Conservation (phyloP, 1,139 yeast genomes). For the Protomyces inundatus region DNA sequence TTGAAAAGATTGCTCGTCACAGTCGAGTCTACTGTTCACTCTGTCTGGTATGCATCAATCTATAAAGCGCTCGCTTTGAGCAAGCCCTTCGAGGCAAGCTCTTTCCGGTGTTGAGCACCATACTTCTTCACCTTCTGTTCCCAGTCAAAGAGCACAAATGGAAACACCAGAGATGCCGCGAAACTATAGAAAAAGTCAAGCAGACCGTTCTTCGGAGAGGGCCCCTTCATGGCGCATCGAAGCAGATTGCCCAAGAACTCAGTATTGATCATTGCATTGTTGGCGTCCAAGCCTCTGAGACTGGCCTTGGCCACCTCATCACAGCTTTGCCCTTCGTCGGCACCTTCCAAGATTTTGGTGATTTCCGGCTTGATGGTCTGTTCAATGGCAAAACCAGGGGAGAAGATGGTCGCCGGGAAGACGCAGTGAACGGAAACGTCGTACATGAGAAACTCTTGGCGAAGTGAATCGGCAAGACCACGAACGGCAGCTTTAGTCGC, state of each 20-base stretch:
- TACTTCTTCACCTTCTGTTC: conserved; percentile 26
- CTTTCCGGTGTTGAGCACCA: neutral
- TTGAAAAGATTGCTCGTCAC: too few species aligned
- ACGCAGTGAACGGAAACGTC: conserved; percentile 53
- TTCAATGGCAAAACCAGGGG: conserved; percentile 83
- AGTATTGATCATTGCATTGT: conserved; percentile 71
- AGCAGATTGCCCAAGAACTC: conserved; percentile 58
- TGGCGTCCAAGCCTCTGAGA: conserved; percentile 53
- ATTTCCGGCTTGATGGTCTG: conserved; percentile 80
- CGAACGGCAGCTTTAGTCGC: conserved; percentile 82
- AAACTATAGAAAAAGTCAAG: conserved; percentile 21
- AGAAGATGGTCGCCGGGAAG: conserved; percentile 81
- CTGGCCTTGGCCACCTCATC: conserved; percentile 62
- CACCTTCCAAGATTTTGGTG: conserved; percentile 77
- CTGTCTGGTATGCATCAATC: too few species aligned
- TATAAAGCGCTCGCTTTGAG: neutral
- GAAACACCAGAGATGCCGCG: conserved; percentile 19
- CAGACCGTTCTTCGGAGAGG: conserved; percentile 25
- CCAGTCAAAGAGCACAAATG: conserved; percentile 25
- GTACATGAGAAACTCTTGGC: conserved; percentile 74
- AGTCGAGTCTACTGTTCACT: too few species aligned
- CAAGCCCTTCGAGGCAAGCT: neutral
- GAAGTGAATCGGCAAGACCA: conserved; percentile 64
- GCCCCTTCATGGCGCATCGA: conserved; percentile 25
- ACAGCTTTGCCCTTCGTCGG: conserved; percentile 65